phyloP scores from a whole-genome alignment of 1,284 basidiomycete genomes.

The Omphalotus olearius region DNA sequence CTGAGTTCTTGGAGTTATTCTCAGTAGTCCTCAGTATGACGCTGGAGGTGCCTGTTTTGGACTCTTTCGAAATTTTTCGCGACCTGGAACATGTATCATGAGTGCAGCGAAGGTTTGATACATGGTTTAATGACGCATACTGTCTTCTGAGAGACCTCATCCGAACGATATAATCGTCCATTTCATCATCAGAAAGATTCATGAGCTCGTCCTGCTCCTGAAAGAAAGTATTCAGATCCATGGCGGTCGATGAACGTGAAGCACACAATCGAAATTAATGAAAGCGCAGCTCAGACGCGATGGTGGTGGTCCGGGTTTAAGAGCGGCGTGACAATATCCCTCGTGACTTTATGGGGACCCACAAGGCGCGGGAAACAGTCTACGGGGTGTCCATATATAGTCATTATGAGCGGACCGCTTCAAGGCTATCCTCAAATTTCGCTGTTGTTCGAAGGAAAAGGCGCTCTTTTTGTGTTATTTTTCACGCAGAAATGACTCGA shows the following conservation, averaged over 20 bases:
- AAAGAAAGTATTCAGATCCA: conserved; percentile 33
- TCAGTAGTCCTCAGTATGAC: too few species aligned
- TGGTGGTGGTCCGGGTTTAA: neutral
- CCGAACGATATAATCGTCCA: conserved; percentile 28
- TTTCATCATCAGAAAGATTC: conserved; percentile 46
- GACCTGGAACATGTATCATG: neutral
- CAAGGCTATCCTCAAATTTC: too few species aligned
- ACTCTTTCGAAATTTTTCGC: neutral
- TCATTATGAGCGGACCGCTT: too few species aligned
- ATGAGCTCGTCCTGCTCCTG: conserved; percentile 49
- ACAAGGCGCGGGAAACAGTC: too few species aligned
- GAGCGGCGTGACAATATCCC: neutral
- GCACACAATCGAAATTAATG: neutral
- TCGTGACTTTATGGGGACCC: too few species aligned
- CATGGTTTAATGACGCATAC: neutral
- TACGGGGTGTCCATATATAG: too few species aligned
- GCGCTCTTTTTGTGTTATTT: too few species aligned
- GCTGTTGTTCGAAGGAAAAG: too few species aligned
- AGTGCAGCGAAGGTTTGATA: neutral
- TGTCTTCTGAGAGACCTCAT: conserved; percentile 3
- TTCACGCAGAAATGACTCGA: too few species aligned
- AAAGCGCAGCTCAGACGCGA: neutral
- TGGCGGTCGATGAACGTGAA: neutral
- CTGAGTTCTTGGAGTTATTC: too few species aligned
- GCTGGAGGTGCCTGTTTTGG: too few species aligned